Percentiles rank a stretch among this genome's conserved stretches.
Evolutionary conservation across 2,329 filamentous ascomycete genomes (phyloP).

Genomic region (Phoma sp.): DNA sequence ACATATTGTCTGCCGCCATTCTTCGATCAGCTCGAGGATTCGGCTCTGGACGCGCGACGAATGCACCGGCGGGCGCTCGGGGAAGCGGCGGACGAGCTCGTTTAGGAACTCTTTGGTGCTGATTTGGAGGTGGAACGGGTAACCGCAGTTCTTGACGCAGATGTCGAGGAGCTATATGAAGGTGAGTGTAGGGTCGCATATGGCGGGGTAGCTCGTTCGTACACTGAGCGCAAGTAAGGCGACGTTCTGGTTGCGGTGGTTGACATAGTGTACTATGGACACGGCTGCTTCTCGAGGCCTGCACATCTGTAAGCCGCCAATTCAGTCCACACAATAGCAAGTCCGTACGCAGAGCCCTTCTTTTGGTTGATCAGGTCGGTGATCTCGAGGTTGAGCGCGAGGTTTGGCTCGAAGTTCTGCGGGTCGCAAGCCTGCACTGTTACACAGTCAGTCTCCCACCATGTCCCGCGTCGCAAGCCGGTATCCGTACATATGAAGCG

Average conservation of each 20-base stretch:
- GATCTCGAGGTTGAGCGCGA: constrained; percentile 95
- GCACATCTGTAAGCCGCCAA: constrained; percentile 27
- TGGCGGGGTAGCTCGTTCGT: constrained; percentile 42
- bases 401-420: constrained; percentile 97
- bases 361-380: constrained; percentile 96
- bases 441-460: constrained; percentile 20
- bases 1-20: constrained; percentile 98
- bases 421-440: constrained; percentile 90
- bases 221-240: constrained; percentile 83
- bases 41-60: constrained; percentile 86
- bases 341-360: constrained; percentile 80
- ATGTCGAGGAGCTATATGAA: constrained; percentile 81
- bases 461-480: background rate
- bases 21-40: constrained; percentile 95
- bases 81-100: constrained; percentile 94
- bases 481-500: constrained; percentile 79
- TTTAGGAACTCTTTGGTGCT: constrained; percentile 99
- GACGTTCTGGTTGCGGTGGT: constrained; percentile 96
- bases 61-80: constrained; percentile 88
- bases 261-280: constrained; percentile 91
- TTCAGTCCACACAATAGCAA: background rate
- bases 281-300: constrained; percentile 91
- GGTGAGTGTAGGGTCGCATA: constrained; percentile 31
- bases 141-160: constrained; percentile 99
- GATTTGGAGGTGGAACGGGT: constrained; percentile 98